Evolutionary conservation across 805 yeast species (phyloP).

Genomic region (Ogataea sp.): DNA sequence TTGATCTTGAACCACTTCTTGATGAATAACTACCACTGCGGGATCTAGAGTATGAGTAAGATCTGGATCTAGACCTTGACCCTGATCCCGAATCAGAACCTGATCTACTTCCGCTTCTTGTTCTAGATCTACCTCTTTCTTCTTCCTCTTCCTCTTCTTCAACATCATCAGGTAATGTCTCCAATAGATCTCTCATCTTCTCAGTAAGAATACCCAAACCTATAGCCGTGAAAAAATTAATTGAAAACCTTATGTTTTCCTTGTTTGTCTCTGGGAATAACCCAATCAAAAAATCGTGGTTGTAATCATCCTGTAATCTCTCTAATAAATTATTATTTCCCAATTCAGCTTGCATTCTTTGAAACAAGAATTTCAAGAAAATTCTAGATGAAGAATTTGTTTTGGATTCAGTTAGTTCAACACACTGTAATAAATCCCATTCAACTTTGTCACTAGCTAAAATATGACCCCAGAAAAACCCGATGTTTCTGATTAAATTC

Average conservation of each 20-base stretch:
- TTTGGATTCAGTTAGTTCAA: constrained; percentile 58
- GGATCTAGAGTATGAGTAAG: constrained; percentile 1
- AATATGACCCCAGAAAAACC: constrained; percentile 80
- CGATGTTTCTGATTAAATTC: constrained; percentile 67
- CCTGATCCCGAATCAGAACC: constrained; percentile 8
- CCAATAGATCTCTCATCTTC: constrained; percentile 50
- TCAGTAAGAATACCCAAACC: constrained; percentile 82
- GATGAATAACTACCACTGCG: too few relatives aligned
- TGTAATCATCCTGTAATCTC: constrained; percentile 44
- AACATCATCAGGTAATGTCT: constrained; percentile 15
- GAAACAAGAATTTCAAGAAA: constrained; percentile 71
- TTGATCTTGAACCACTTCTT: constrained; percentile 9
- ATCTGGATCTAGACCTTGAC: constrained; percentile 4
- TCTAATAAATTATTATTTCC: constrained; percentile 47
- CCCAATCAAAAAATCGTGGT: constrained; percentile 41
- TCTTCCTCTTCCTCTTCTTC: constrained; percentile 9
- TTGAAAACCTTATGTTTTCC: constrained; percentile 62
- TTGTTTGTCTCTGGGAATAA: constrained; percentile 54
- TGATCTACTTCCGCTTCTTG: too few relatives aligned
- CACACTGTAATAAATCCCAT: constrained; percentile 48
- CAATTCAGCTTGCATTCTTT: constrained; percentile 68
- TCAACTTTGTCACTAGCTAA: constrained; percentile 62
- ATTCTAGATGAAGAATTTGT: constrained; percentile 80
- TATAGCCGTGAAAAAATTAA: constrained; percentile 89
- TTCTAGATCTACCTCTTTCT: constrained; percentile 5